Conservation (phyloP, 345 rosid species). For the Eucalyptus urophylla region DNA sequence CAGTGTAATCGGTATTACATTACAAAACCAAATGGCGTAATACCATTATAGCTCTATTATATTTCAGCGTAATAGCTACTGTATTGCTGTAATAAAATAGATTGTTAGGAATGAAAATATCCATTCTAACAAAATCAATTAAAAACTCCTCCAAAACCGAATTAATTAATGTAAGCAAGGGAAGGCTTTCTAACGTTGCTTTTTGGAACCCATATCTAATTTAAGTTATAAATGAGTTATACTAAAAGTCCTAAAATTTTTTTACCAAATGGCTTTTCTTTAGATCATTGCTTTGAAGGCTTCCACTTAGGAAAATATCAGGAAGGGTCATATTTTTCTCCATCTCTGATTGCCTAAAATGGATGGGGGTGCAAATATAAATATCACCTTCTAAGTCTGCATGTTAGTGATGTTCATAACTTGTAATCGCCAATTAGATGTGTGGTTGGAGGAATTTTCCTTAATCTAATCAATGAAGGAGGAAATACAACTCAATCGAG, state of each 20-base stretch:
- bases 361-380: neutral
- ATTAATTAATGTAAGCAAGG: too few species aligned
- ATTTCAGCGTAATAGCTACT: neutral
- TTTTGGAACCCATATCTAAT: too few species aligned
- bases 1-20: too few species aligned
- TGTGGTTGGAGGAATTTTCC: neutral
- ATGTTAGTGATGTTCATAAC: fast-evolving
- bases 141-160: too few species aligned
- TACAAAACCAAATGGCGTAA: too few species aligned
- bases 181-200: too few species aligned
- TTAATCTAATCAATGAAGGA: neutral
- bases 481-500: neutral
- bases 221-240: neutral
- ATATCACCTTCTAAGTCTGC: neutral
- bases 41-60: too few species aligned
- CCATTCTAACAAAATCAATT: too few species aligned
- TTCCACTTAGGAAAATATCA: neutral
- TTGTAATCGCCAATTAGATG: neutral
- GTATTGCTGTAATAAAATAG: too few species aligned
- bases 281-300: neutral
- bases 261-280: neutral
- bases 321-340: neutral
- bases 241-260: too few species aligned
- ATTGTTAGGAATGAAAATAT: too few species aligned
- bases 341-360: neutral